Evolutionary conservation across 75 land plant genomes (phyloP).

Genomic region (Azolla pinnata): DNA sequence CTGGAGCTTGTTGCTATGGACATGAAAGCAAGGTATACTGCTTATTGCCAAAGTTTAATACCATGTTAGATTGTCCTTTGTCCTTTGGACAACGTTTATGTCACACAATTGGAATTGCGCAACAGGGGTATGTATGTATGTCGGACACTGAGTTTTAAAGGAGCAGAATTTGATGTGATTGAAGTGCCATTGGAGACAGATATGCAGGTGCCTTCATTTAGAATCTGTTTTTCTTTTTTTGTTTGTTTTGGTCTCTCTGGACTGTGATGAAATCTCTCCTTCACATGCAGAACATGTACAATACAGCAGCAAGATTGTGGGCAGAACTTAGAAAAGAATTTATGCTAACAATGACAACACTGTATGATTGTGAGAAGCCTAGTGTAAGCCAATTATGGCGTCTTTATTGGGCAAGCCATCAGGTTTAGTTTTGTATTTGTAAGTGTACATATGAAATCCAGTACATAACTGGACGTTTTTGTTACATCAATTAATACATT

Average conservation of each 20-base stretch:
- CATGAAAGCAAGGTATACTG: conserved; percentile 87
- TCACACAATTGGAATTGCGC: too few species aligned
- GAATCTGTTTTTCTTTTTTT: too few species aligned
- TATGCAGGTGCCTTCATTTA: conserved; percentile 53
- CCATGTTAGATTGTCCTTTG: too few species aligned
- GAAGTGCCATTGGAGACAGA: conserved; percentile 71
- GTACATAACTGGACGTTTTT: too few species aligned
- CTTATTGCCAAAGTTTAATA: too few species aligned
- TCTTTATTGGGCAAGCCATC: conserved; percentile 92
- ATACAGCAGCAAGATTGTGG: conserved; percentile 77
- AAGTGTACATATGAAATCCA: too few species aligned
- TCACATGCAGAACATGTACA: conserved; percentile 55
- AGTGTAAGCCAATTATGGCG: conserved; percentile 69
- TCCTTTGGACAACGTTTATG: too few species aligned
- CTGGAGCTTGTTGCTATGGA: conserved; percentile 99
- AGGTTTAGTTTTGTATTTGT: too few species aligned
- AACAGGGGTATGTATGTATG: conserved; percentile 96
- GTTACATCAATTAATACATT: not conserved
- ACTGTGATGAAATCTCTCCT: not conserved
- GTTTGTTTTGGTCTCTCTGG: not conserved
- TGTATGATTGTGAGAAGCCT: conserved; percentile 50
- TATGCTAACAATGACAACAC: conserved; percentile 54
- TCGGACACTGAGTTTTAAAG: conserved; percentile 89
- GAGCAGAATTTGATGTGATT: conserved; percentile 80
- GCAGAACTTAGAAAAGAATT: conserved; percentile 73